Base-by-base conservation (phyloP, 805 yeast species). In the Tetrapisispora namnaoensis region DNA sequence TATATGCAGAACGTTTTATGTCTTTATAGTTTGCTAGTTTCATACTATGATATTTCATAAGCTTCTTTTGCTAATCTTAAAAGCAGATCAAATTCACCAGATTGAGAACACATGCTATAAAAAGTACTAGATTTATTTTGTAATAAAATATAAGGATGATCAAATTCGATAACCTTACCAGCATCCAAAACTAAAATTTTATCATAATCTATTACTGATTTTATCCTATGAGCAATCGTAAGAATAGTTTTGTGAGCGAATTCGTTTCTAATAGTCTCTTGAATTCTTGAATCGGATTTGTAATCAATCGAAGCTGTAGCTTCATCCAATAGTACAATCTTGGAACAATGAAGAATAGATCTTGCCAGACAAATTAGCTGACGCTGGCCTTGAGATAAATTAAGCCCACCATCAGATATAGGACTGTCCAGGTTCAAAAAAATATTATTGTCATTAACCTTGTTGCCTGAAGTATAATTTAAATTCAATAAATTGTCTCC, bases 241-340 rank as follows among this genome's bases (percentile, higher is more conserved):
- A 84, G 71, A 54, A 84, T 82, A 0, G 91, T 83, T 42, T 86
- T 79, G 28, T 66, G 56, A 0, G 80, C 65, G 53, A 84, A 84
- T 57, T 83, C 89, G 45, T 79, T 81, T 66, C 89, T 74, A 51
- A 84, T 83, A 0, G 90, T 83, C 47, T 75, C 75, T 66, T 84
- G 90, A 54, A 84, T 82, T 67, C 76, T 77, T 6, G 87, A 78
- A 62, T 84, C 91, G 1, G 89, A 80, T 54, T 80, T 78, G 63
- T 83, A 83, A 65, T 84, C 91, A 58, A 84, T 83, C 2, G 90
- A 83, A 2, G 88, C 86, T 17, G 91, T 83, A 3, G 90, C 90
- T 68, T 83, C 91, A 62, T 83, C 91, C 52, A 83, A 70, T 58
- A 83, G 70, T 59, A 83, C 78, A 40, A 83, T 79, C 66, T 82